phyloP scores from a whole-genome alignment of 1,139 yeast species.

The Zygoascus sp. region DNA sequence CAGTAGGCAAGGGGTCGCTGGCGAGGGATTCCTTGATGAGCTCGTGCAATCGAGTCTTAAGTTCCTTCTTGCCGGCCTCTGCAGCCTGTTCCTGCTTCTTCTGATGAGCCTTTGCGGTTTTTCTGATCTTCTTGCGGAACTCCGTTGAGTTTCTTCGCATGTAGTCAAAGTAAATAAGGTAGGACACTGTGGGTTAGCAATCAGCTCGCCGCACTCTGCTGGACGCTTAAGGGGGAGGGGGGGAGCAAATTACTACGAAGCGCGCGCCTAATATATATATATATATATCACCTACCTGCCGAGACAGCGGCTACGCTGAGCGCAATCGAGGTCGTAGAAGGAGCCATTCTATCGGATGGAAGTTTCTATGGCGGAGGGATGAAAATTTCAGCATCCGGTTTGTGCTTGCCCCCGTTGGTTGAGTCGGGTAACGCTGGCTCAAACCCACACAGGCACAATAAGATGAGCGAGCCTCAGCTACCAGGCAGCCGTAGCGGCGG shows the following conservation, averaged over 20 bases:
- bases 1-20: slow-evolving; percentile 72
- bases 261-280: too few species aligned
- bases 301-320: slow-evolving; percentile 33
- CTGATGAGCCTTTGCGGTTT: slow-evolving; percentile 53
- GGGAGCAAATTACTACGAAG: too few species aligned
- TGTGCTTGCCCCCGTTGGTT: not conserved
- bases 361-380: not conserved
- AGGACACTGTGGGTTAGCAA: slow-evolving; percentile 45
- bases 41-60: slow-evolving; percentile 53
- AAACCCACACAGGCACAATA: too few species aligned
- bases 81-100: slow-evolving; percentile 54
- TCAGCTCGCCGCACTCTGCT: too few species aligned
- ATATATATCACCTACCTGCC: slow-evolving; percentile 26
- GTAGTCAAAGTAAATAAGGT: slow-evolving; percentile 87
- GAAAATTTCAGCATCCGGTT: not conserved
- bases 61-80: slow-evolving; percentile 55
- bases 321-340: slow-evolving; percentile 31
- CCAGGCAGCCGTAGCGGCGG: too few species aligned
- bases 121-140: slow-evolving; percentile 72
- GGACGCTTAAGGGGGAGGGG: too few species aligned
- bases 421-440: not conserved
- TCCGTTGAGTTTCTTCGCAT: slow-evolving; percentile 76
- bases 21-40: slow-evolving; percentile 61
- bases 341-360: slow-evolving; percentile 23
- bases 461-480: too few species aligned